Conservation (phyloP, 1,284 basidiomycete species). For the Malassezia sympodialis region DNA sequence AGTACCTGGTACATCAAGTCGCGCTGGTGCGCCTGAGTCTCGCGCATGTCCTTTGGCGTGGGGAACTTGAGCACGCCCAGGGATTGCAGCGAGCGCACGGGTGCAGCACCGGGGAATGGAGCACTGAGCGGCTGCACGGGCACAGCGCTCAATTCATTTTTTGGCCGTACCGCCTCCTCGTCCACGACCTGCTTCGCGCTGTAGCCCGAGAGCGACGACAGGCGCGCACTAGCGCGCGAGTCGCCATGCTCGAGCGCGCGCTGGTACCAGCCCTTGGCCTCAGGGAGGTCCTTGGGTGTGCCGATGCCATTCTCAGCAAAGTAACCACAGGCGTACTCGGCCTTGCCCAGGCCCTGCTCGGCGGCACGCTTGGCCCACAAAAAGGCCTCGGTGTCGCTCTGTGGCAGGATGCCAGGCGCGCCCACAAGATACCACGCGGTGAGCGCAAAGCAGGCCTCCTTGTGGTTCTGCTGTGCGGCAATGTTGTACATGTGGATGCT, state of each 20-base stretch:
- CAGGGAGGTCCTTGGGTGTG: conserved; percentile 47
- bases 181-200: conserved; percentile 18
- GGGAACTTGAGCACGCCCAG: conserved; percentile 31
- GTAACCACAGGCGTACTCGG: conserved; percentile 83
- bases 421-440: conserved; percentile 99
- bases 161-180: conserved; percentile 19
- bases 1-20: conserved; percentile 33
- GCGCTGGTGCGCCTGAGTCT: conserved; percentile 36
- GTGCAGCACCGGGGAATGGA: conserved; percentile 34
- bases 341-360: conserved; percentile 46
- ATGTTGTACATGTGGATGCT: conserved; percentile 87
- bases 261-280: conserved; percentile 72
- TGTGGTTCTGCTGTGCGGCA: conserved; percentile 81
- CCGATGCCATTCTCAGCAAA: conserved; percentile 64
- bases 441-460: conserved; percentile 92
- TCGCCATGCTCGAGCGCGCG: conserved; percentile 85
- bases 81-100: conserved; percentile 24
- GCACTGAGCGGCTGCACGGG: conserved; percentile 39
- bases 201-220: conserved; percentile 49
- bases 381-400: conserved; percentile 94
- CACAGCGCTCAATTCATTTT: conserved; percentile 25
- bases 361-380: conserved; percentile 49
- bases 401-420: conserved; percentile 88
- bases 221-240: conserved; percentile 76
- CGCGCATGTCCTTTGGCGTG: conserved; percentile 39